Conservation (phyloP, 2,329 filamentous ascomycete genomes). For the Ophiostoma sp. region DNA sequence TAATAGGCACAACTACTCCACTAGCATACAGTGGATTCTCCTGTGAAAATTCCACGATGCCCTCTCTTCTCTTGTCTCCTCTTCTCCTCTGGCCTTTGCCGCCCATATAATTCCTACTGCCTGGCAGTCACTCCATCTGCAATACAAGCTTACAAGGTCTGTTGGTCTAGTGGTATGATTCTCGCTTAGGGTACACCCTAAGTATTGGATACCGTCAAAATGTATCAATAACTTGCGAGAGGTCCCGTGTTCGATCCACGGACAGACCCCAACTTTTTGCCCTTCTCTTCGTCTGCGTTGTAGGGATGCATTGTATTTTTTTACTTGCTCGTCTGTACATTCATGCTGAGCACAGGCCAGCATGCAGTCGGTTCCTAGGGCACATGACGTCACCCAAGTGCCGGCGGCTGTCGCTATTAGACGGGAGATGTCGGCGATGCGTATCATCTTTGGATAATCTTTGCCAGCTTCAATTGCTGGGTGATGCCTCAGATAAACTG, state of each 20-base stretch:
- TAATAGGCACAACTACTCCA: background rate
- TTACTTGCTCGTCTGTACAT: background rate
- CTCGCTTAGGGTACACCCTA: constrained; percentile 51
- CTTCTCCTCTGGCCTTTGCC: background rate
- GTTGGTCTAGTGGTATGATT: constrained; percentile 58
- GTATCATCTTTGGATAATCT: no score
- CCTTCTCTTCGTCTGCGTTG: background rate
- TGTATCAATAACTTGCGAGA: constrained; percentile 10
- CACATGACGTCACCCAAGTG: constrained; percentile 1
- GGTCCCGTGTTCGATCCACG: constrained; percentile 17
- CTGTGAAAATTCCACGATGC: background rate
- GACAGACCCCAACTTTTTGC: constrained; percentile 14
- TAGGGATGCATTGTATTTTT: background rate
- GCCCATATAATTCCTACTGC: background rate
- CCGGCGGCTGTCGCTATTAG: background rate
- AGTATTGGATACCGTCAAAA: background rate
- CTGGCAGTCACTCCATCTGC: background rate
- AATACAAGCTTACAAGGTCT: constrained; percentile 4
- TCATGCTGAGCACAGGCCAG: background rate
- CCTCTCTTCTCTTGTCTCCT: background rate
- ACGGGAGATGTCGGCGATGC: background rate
- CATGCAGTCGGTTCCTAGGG: no score
- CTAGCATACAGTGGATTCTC: background rate
- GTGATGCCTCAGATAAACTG: background rate
- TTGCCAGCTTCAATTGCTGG: background rate